Base-by-base conservation (phyloP, 2,329 filamentous ascomycete genomes). In the Calonectria hongkongensis region DNA sequence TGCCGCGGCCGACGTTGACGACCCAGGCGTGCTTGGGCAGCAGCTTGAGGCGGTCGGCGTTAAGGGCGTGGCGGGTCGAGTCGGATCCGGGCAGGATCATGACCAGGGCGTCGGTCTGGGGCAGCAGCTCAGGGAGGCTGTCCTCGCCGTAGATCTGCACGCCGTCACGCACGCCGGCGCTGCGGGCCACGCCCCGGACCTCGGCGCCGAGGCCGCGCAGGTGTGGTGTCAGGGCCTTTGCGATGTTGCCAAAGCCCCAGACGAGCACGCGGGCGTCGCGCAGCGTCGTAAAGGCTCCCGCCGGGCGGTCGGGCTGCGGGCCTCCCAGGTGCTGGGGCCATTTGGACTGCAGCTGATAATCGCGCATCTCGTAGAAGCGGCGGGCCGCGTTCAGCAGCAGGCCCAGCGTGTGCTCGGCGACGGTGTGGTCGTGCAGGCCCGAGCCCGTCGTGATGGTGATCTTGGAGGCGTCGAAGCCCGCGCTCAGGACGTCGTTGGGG, bases 201-300 rank as follows among this genome's bases (percentile, higher is more conserved):
- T 85, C 84, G 13, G 92, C 89, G 28, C 92, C 92, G 47, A 91
- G 86, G 0, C 84, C 85, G 8, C 85, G 83, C 4, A 93, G 84
- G 76, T 86, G 86, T 27, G 91, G 91, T 6, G 88, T 85, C 45
- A 93, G 87, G 1, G 85, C 86, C 85, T 92, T 91, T 39, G 90
- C 91, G 66, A 93, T 93, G 82, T 92, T 93, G 69, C 91, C 91
- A 78, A 91, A 93, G 13, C 91, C 91, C 91, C 91, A 93, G 78
- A 93, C 85, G 39, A 90, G 82, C 4, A 93, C 85, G 75, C 87
- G 87, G 7, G 91, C 90, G 72, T 89, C 89, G 47, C 89, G 86
- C 75, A 93, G 85, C 10, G 90, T 90, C 3, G 89, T 91, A 83
- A 93, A 93, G 13, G 85, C 83, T 56, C 86, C 88, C 66, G 85